These are phyloP conservation scores for Aureobasidium sp. DNA, from an alignment of 2,329 filamentous ascomycete genomes.

Conservation along the genomic window DNA sequence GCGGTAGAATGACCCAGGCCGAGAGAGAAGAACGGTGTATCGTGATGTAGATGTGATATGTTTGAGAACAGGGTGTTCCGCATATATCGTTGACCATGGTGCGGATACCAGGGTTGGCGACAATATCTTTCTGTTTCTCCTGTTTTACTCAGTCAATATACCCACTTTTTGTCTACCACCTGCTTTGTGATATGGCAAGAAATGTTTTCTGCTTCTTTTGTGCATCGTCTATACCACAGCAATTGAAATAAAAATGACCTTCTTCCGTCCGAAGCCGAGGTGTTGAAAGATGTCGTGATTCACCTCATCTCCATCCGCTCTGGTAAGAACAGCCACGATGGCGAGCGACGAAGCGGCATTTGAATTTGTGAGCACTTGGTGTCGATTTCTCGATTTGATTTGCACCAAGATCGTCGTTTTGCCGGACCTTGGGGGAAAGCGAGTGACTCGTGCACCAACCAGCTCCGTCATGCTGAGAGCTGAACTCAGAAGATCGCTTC, in stretches of 20 bases:
- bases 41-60: background rate
- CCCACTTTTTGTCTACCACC: background rate
- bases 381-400: too few species aligned
- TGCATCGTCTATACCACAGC: too few species aligned
- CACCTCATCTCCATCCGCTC: too few species aligned
- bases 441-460: background rate
- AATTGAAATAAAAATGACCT: background rate
- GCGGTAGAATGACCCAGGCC: slow-evolving; percentile 5
- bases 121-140: background rate
- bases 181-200: background rate
- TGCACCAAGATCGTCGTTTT: too few species aligned
- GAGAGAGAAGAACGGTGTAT: slow-evolving; percentile 8
- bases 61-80: background rate
- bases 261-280: background rate
- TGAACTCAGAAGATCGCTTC: background rate
- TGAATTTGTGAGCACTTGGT: too few species aligned
- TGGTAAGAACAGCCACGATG: too few species aligned
- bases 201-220: too few species aligned
- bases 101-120: background rate
- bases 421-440: too few species aligned
- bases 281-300: background rate
- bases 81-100: background rate
- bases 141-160: slow-evolving; percentile 1
- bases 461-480: background rate
- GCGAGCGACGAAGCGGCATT: too few species aligned